Evolutionary conservation across 352 stramenopile species (phyloP).

Genomic region (Hyaloperonospora brassicae): DNA sequence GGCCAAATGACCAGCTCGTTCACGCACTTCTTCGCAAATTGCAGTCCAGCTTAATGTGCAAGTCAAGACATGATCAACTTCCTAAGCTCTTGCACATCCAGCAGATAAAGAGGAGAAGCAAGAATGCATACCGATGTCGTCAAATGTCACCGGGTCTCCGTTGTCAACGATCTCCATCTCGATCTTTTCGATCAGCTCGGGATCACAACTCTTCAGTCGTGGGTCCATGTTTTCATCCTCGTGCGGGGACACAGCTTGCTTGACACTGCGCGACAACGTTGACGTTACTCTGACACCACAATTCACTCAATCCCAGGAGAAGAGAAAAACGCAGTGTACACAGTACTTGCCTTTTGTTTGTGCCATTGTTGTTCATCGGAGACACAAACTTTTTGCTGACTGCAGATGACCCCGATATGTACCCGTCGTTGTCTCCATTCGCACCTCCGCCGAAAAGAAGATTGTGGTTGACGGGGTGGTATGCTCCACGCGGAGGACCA

Average conservation of each 20-base stretch:
- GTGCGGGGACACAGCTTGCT: conserved; percentile 11
- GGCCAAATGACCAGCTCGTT: conserved; percentile 98
- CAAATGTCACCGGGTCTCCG: conserved; percentile 90
- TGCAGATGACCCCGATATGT: conserved; percentile 24
- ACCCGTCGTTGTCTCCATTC: conserved; percentile 17
- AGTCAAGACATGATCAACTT: background rate
- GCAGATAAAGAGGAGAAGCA: background rate
- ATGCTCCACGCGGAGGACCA: conserved; percentile 34
- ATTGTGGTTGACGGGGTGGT: conserved; percentile 73
- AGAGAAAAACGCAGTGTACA: background rate
- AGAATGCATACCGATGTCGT: conserved; percentile 88
- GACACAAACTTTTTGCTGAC: conserved; percentile 75
- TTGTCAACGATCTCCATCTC: conserved; percentile 96
- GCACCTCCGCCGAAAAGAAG: conserved; percentile 43
- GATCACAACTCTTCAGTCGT: conserved; percentile 90
- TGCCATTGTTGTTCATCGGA: conserved; percentile 30
- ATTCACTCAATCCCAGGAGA: background rate
- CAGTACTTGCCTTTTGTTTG: conserved; percentile 8
- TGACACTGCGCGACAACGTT: conserved; percentile 9
- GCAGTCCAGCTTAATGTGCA: conserved; percentile 79
- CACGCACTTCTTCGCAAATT: conserved; percentile 96
- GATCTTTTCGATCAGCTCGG: conserved; percentile 94
- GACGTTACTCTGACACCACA: background rate
- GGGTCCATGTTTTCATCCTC: conserved; percentile 88
- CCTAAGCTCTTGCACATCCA: background rate